Percentiles rank a stretch among this genome's conserved stretches.
Conservation (phyloP, 768 basidiomycete genomes). For the Auricularia heimuer region DNA sequence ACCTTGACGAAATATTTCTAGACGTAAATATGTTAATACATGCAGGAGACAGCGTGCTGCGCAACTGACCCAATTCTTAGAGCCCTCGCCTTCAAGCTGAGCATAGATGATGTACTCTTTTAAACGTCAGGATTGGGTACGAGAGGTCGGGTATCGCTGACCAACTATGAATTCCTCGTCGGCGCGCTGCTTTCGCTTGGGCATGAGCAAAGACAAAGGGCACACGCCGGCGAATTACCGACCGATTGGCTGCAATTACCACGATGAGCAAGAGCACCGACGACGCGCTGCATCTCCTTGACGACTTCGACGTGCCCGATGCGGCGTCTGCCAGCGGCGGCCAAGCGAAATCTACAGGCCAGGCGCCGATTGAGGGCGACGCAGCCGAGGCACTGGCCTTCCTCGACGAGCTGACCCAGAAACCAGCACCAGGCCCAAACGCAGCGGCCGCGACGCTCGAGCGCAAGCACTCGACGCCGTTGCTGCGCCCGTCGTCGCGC, state of each 20-base stretch:
- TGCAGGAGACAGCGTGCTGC: no score
- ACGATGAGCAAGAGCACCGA: conserved; percentile 15
- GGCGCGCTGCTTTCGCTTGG: background rate
- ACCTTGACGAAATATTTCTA: conserved; percentile 69
- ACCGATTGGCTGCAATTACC: no score
- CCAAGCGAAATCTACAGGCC: conserved; percentile 7
- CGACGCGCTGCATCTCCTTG: conserved; percentile 87
- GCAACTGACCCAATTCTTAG: background rate
- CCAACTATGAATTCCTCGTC: background rate
- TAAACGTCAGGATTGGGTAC: background rate
- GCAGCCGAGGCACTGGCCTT: conserved; percentile 82
- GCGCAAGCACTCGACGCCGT: background rate
- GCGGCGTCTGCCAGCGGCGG: background rate
- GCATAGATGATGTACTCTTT: background rate
- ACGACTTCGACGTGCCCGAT: conserved; percentile 79
- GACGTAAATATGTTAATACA: no score
- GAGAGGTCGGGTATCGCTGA: background rate
- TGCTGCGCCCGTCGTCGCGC: background rate
- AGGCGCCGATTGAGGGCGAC: conserved; percentile 44
- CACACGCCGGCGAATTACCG: no score
- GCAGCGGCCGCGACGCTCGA: background rate
- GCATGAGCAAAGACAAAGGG: background rate
- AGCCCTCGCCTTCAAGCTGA: background rate
- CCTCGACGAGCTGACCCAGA: conserved; percentile 91
- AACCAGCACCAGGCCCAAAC: conserved; percentile 22